These are phyloP conservation scores for Rhodotorula toruloides DNA, from an alignment of 768 basidiomycete genomes.

Conservation along the genomic window DNA sequence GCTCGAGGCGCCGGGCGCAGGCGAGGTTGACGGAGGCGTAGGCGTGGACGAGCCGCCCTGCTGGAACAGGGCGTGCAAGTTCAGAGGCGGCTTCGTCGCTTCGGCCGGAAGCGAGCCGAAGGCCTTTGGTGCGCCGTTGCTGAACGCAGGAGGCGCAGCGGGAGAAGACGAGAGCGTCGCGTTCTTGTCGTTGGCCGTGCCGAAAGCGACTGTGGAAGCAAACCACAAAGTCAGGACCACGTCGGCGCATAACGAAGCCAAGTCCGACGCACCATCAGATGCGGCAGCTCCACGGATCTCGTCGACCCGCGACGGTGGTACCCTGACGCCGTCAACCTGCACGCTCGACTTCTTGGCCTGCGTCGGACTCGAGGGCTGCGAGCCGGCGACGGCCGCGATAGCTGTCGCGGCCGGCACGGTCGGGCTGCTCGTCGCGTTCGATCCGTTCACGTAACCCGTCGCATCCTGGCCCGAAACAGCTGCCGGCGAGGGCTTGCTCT, in stretches of 20 bases:
- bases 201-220: conserved; percentile 26
- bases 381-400: conserved; percentile 23
- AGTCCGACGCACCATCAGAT: conserved; percentile 21
- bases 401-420: conserved; percentile 26
- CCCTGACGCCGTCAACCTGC: conserved; percentile 33
- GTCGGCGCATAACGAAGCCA: background rate
- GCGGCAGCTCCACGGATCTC: conserved; percentile 26
- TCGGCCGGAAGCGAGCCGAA: conserved; percentile 33
- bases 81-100: conserved; percentile 18
- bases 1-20: background rate
- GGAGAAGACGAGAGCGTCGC: conserved; percentile 36
- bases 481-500: conserved; percentile 34
- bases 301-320: conserved; percentile 23
- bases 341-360: conserved; percentile 24
- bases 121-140: conserved; percentile 15
- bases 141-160: conserved; percentile 31
- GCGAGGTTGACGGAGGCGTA: background rate
- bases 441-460: conserved; percentile 32
- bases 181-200: conserved; percentile 37
- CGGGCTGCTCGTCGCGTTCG: conserved; percentile 31
- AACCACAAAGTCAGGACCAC: background rate
- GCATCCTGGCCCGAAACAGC: conserved; percentile 14
- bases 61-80: conserved; percentile 41
- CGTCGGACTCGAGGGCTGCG: conserved; percentile 8
- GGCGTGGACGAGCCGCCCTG: conserved; percentile 21